A percentile compares a stretch with the other conserved stretches of the same genome.
Conservation (phyloP, 495 filamentous ascomycete species). For the Penicillium mononematosum region DNA sequence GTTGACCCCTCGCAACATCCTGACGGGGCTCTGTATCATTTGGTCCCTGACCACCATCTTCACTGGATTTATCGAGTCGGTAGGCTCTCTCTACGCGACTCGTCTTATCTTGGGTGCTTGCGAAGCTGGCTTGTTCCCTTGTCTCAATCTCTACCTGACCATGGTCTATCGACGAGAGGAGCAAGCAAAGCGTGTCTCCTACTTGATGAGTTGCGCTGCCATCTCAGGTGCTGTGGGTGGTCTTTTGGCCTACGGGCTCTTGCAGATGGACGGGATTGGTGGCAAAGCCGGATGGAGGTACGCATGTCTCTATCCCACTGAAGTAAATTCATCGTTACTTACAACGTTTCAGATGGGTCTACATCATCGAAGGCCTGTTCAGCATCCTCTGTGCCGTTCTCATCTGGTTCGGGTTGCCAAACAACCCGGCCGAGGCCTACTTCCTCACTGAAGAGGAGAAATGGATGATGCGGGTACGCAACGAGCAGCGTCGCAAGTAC, state of each 20-base stretch:
- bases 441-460: conserved; percentile 52
- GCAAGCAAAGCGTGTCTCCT: conserved; percentile 44
- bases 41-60: conserved; percentile 56
- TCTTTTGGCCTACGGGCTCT: conserved; percentile 45
- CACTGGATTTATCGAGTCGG: conserved; percentile 51
- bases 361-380: conserved; percentile 56
- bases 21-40: conserved; percentile 41
- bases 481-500: conserved; percentile 40
- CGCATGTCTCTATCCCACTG: neutral
- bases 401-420: conserved; percentile 56
- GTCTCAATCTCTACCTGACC: conserved; percentile 52
- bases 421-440: conserved; percentile 53
- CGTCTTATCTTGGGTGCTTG: conserved; percentile 61
- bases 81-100: conserved; percentile 52
- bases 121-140: conserved; percentile 71
- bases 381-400: conserved; percentile 50
- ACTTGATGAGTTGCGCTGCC: conserved; percentile 44
- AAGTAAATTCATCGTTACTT: neutral
- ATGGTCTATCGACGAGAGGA: conserved; percentile 51
- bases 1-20: conserved; percentile 42
- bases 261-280: conserved; percentile 45
- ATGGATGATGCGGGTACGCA: conserved; percentile 50
- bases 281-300: conserved; percentile 46
- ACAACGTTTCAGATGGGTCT: conserved; percentile 38
- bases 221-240: conserved; percentile 47